A percentile compares a stretch with the other conserved stretches of the same genome.
Conservation (phyloP, 176 grass and related monocot species). For the Cymbopogon citratus region DNA sequence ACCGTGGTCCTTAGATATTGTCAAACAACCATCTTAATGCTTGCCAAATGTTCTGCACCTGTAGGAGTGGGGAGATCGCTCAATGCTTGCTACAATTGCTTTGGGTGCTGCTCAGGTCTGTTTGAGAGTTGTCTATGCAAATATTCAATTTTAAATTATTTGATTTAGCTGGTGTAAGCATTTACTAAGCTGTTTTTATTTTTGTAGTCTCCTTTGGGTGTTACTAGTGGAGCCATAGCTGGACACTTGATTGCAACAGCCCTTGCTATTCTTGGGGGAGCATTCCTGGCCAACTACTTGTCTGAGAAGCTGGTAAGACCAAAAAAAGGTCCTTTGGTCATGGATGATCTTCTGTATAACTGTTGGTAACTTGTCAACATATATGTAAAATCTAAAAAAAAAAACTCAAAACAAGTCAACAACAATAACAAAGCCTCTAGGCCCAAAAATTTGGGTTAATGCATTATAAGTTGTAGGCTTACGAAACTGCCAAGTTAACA, state of each 20-base stretch:
- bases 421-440: neutral
- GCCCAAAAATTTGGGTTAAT: neutral
- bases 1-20: neutral
- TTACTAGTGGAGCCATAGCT: constrained; percentile 84
- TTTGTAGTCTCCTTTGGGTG: constrained; percentile 77
- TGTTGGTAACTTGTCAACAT: neutral
- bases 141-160: constrained; percentile 8
- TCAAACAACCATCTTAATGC: neutral
- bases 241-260: constrained; percentile 81
- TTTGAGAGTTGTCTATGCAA: neutral
- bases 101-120: constrained; percentile 91
- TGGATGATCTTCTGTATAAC: neutral
- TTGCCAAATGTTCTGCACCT: constrained; percentile 11
- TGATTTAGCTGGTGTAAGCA: neutral
- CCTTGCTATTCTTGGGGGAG: constrained; percentile 76
- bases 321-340: neutral
- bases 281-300: constrained; percentile 87
- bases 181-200: neutral
- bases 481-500: neutral
- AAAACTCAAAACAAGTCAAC: neutral
- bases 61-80: constrained; percentile 96
- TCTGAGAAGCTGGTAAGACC: constrained; percentile 82
- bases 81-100: constrained; percentile 96
- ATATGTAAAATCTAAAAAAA: neutral
- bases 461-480: neutral